Conservation (phyloP, 495 filamentous ascomycete species). For the Penicillium coffeae region DNA sequence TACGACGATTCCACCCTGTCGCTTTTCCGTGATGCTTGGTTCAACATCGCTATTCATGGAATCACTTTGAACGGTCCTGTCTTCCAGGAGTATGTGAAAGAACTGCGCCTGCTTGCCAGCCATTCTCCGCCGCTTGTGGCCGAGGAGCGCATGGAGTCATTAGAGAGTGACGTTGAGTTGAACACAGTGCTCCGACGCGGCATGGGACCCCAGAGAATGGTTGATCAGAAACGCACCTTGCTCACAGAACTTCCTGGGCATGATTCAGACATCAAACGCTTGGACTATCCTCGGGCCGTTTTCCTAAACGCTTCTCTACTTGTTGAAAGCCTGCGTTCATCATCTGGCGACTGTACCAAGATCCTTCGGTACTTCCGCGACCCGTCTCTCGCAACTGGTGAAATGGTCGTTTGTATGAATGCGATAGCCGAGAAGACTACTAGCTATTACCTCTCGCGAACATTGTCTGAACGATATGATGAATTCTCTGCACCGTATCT, state of each 20-base stretch:
- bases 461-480: conserved; percentile 63
- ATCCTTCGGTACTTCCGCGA: conserved; percentile 88
- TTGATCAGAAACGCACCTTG: conserved; percentile 75
- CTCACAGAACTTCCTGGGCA: conserved; percentile 66
- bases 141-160: conserved; percentile 76
- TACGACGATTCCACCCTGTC: conserved; percentile 63
- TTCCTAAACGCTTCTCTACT: conserved; percentile 85
- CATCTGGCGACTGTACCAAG: conserved; percentile 81
- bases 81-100: conserved; percentile 62
- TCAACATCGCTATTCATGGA: conserved; percentile 91
- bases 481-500: conserved; percentile 78
- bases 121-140: conserved; percentile 80
- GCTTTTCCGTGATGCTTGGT: conserved; percentile 89
- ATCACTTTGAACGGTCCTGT: conserved; percentile 70
- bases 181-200: conserved; percentile 86
- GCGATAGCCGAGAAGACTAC: conserved; percentile 72
- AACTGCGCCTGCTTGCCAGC: conserved; percentile 75
- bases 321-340: conserved; percentile 78
- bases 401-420: conserved; percentile 83
- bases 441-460: conserved; percentile 67
- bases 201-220: conserved; percentile 67
- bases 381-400: conserved; percentile 70
- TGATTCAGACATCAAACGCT: conserved; percentile 68
- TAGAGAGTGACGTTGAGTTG: conserved; percentile 93
- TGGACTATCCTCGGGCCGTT: conserved; percentile 83